A percentile compares a stretch with the other conserved stretches of the same genome.
Conservation (phyloP, 192 early-diverging fungal species). For the Spizellomyces sp. region DNA sequence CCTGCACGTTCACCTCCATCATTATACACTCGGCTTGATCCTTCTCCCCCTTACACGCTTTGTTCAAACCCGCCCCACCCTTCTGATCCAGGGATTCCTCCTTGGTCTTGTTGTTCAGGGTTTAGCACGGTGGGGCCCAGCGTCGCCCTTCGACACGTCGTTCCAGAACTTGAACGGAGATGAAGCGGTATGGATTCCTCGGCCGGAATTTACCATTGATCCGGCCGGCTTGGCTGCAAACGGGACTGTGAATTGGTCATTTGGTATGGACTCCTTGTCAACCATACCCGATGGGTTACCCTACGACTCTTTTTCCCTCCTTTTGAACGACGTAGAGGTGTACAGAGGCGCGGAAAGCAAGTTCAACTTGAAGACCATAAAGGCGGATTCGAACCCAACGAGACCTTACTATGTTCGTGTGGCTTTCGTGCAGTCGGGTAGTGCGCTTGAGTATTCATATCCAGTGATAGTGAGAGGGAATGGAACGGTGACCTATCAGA, state of each 20-base stretch:
- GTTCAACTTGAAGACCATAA: not conserved
- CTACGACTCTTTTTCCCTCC: conserved; percentile 30
- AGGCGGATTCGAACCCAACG: not conserved
- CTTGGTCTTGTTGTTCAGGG: conserved; percentile 33
- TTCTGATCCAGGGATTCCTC: conserved; percentile 20
- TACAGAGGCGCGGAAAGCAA: conserved; percentile 28
- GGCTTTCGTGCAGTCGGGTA: conserved; percentile 28
- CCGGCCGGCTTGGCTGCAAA: conserved; percentile 3
- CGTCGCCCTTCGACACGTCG: conserved; percentile 38
- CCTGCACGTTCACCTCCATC: conserved; percentile 34
- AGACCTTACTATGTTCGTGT: conserved; percentile 32
- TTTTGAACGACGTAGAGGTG: conserved; percentile 39
- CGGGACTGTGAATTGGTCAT: conserved; percentile 22
- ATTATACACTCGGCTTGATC: conserved; percentile 32
- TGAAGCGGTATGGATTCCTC: conserved; percentile 14
- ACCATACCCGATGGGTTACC: conserved; percentile 14
- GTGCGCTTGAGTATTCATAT: conserved; percentile 31
- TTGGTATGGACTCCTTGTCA: not conserved
- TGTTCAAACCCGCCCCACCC: conserved; percentile 13
- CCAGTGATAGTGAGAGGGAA: conserved; percentile 17
- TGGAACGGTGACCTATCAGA: conserved; percentile 24
- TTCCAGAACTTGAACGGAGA: conserved; percentile 32
- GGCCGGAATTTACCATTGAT: conserved; percentile 12
- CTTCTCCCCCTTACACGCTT: conserved; percentile 21
- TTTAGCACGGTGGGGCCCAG: conserved; percentile 35